phyloP scores from a whole-genome alignment of 345 rosid genomes.

The Brassica napus region Da-Ae NC_063435.1:13813001-13813500 shows the following conservation, averaged over 20 bases:
- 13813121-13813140: slow-evolving; percentile 1
- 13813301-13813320: background rate
- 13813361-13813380: background rate
- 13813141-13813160: background rate
- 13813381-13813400: background rate
- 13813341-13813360: background rate
- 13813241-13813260: background rate
- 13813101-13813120: slow-evolving; percentile 6
- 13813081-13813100: slow-evolving; percentile 13
- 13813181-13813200: background rate
- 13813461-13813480: background rate
- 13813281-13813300: background rate
- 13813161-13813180: background rate
- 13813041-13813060: slow-evolving; percentile 30
- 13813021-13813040: slow-evolving; percentile 29
- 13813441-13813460: background rate
- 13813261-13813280: background rate
- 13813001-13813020: slow-evolving; percentile 25
- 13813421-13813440: background rate
- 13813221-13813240: background rate
- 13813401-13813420: background rate
- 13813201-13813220: background rate
- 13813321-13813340: background rate
- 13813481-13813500: background rate
- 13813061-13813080: slow-evolving; percentile 10